Base-by-base conservation (phyloP, 352 stramenopile species). In the Phytopythium oedochilum region DNA sequence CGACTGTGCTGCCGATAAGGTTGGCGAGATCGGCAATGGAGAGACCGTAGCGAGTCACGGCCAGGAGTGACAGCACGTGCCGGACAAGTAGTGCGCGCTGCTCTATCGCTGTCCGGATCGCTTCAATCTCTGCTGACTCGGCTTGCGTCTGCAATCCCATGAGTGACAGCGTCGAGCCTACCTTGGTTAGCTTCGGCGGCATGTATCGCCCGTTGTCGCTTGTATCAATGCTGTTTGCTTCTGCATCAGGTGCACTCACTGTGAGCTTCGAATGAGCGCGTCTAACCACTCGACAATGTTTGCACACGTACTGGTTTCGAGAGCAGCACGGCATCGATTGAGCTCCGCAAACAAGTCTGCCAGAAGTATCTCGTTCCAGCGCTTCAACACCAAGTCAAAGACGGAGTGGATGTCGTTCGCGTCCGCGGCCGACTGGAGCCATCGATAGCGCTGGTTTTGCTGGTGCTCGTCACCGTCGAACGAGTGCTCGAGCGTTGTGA, bases 291-390 rank as follows among this genome's bases (percentile, higher is more conserved):
- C 36, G 18, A 46, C n/a, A 10, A 15, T 15, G 22, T 9, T 47
- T 2, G 34, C 15, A 2, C 22, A 14, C n/a, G 34, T 35, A n/a
- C 17, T 55, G 2, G 53, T 34, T 12, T 60, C 44, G 1, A 53
- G 34, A 15, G 40, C 20, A 40, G 49, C 39, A 46, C 57, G 75
- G 28, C 42, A 78, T 25, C 60, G 70, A 44, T 71, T 23, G 5
- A 77, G 62, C 18, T 76, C 59, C 15, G 71, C 63, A 14, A 70
- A 60, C 38, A 89, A 61, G 53, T 88, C 79, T 32, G 75, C 69
- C 14, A 91, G 64, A 23, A 91, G 55, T 32, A 90, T 71, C 12
- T 72, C 53, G 52, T 89, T 90, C 83, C 83, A 94, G n/a, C 77
- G 78, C 50, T 77, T 83, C 63, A 93, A 74, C 15, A 92, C 56